Evolutionary conservation across 257 asterid genomes (phyloP), one percentile per base, ranked within the genome.

Genomic region (Oldenlandia corymbosa): DNA sequence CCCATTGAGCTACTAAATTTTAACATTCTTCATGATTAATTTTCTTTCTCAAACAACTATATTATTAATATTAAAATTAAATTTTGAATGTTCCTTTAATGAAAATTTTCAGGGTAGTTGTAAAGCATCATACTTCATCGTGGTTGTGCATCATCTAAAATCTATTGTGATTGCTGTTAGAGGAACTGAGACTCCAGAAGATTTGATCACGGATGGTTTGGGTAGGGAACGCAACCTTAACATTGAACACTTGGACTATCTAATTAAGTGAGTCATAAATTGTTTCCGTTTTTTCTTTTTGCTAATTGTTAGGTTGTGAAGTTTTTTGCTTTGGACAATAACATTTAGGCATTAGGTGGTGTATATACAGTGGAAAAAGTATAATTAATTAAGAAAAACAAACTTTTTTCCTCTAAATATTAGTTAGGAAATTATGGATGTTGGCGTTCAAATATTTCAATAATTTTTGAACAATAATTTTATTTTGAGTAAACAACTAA

Each of bases 111-210:
- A 74, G 79, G 75, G 64, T 0, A 69, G 69, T 50, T 74, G 78
- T 69, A 68, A 74, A 69, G 75, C 79, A 45, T 66, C 79, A 59
- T 69, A 74, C 58, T 74, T 69, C 51, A 34, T 74, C 26, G 68
- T 69, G 32, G 75, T 69, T 69, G 48, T 65, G 28, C 79, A 74
- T 48, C 66, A 69, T 60, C 64, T 69, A 49, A 69, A 65, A 59
- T 49, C 79, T 14, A 72, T 74, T 57, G 72, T 74, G 42, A 64
- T 74, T 51, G 79, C 79, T 32, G 68, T 74, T 28, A 62, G 79
- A 31, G 79, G 79, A 53, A 74, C 79, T 45, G 79, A 74, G 72
- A 74, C 73, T 58, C 79, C 79, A 7, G 79, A 74, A 60, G 79
- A 74, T 53, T 74, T 74, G 46, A 74, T 74, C 52, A 74, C 79